Evolutionary conservation across 768 basidiomycete species (phyloP), one percentile per base, ranked within the genome.

Genomic region (Hericium rajendrae): DNA sequence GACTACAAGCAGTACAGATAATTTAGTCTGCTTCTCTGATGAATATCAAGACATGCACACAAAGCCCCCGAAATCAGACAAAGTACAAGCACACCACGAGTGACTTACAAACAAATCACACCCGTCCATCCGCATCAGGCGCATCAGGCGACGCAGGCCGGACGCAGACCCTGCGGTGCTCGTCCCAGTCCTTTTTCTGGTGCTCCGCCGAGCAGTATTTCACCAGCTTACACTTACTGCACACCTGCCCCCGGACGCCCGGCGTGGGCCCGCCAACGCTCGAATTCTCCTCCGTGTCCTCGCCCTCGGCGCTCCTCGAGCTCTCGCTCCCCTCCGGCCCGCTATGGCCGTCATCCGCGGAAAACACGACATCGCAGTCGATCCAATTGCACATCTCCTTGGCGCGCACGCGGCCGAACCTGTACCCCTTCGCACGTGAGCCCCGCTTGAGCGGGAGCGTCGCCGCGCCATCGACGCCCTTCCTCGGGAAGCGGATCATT

Each of bases 341-440:
- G 56, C 20, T 16, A 9, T 51, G 24, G 20, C 72, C 73, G 59
- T 76, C 76, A 48, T 78, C 77, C 51, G 80, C 81, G 54, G 73
- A 71, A 64, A 88, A 88, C 58, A 74, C 75, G 38, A 82, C 74
- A 59, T 80, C 74, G 65, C 87, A 89, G 62, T 87, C 86, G 55
- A 88, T 84, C 87, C 87, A 89, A 64, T 89, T 89, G 70, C 87
- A 89, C 85, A 89, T 87, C 67, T 85, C 80, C 60, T 73, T 76
- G 37, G 74, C 65, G 61, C 76, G 79, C 11, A 84, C 69, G 53
- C 75, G 76, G 62, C 73, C 63, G 39, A 67, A 69, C 18, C 61
- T 53, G 1, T 58, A 59, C 39, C 80, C 51, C 76, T 76, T 52
- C 62, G 74, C 61, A 72, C 75, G 55, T 46, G 46, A 74, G 51